These are phyloP conservation scores for Lactuca saligna DNA, from an alignment of 129 eudicot species.

Conservation along the genomic window DNA sequence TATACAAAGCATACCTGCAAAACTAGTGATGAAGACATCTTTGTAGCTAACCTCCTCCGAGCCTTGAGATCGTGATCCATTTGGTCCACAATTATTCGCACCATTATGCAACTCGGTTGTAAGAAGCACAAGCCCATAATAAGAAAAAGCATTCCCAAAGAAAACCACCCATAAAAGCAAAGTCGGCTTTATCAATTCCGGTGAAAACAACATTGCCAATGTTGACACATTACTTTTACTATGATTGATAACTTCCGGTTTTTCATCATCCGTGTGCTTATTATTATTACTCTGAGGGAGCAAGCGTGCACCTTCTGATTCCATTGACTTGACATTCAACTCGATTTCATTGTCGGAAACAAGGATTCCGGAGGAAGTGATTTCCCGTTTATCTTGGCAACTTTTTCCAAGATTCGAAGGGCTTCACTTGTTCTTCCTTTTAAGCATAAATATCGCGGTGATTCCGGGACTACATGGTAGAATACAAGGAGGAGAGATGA, in stretches of 20 bases:
- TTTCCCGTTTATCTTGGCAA: constrained; percentile 46
- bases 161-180: constrained; percentile 68
- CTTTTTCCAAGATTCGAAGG: constrained; percentile 47
- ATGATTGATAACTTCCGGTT: constrained; percentile 21
- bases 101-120: constrained; percentile 61
- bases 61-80: constrained; percentile 19
- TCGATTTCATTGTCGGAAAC: constrained; percentile 53
- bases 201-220: constrained; percentile 50
- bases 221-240: constrained; percentile 36
- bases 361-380: constrained; percentile 63
- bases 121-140: constrained; percentile 69
- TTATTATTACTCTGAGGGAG: constrained; percentile 34
- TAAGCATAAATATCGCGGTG: constrained; percentile 71
- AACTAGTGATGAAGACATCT: constrained; percentile 71
- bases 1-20: constrained; percentile 59
- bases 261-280: constrained; percentile 24
- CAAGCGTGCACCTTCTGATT: constrained; percentile 47
- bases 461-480: constrained; percentile 56
- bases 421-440: constrained; percentile 67
- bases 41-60: constrained; percentile 48
- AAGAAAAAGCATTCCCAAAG: constrained; percentile 69
- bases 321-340: constrained; percentile 34
- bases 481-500: constrained; percentile 56
- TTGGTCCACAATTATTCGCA: constrained; percentile 36
- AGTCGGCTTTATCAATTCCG: constrained; percentile 54